Conservation (phyloP, 257 asterid genomes). For the Ajuga chamaepitys region DNA sequence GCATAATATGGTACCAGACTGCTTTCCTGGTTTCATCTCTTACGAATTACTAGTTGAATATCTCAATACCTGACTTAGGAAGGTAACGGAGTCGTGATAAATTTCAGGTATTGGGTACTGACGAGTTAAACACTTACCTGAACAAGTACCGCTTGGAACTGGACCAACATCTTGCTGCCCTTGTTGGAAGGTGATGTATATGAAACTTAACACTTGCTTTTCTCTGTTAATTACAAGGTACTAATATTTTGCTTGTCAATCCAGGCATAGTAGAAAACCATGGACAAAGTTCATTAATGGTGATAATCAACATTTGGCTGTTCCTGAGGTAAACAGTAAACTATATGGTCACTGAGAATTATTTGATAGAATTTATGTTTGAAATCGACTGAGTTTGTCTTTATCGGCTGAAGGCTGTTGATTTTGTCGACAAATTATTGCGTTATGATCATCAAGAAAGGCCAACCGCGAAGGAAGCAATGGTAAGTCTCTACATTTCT, state of each 20-base stretch:
- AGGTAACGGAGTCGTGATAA: conserved; percentile 7
- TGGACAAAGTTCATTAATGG: conserved; percentile 45
- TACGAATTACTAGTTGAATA: neutral
- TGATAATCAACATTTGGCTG: conserved; percentile 60
- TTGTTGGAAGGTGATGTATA: conserved; percentile 59
- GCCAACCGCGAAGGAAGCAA: conserved; percentile 95
- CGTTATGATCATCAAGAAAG: conserved; percentile 92
- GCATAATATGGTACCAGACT: neutral
- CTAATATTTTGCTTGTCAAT: conserved; percentile 14
- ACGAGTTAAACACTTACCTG: conserved; percentile 61
- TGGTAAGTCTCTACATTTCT: conserved; percentile 42
- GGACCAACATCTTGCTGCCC: conserved; percentile 66
- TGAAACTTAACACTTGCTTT: neutral
- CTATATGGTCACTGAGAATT: neutral
- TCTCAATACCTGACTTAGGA: neutral
- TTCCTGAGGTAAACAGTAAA: conserved; percentile 55
- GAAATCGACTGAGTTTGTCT: neutral
- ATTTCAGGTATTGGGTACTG: conserved; percentile 72
- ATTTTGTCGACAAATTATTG: conserved; percentile 88
- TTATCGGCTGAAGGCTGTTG: conserved; percentile 55
- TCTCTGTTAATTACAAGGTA: neutral
- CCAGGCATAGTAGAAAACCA: conserved; percentile 52
- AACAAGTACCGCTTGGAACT: conserved; percentile 65
- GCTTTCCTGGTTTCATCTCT: neutral
- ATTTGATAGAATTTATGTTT: neutral